phyloP scores from a whole-genome alignment of 2,329 filamentous ascomycete genomes.

The Ascosphaera apis region DNA sequence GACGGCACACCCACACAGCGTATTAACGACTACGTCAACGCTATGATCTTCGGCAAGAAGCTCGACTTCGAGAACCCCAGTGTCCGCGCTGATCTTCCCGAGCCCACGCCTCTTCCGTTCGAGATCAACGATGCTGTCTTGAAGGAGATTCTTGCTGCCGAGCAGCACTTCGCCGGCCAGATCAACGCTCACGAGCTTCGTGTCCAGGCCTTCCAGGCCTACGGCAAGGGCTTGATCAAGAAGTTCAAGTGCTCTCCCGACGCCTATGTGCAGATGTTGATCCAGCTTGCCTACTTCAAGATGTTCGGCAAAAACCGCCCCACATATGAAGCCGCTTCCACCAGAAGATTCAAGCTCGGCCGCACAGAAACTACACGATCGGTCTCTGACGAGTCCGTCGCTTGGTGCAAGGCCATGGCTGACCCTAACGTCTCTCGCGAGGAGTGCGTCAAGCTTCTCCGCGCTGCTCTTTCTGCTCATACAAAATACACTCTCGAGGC shows the following conservation, averaged over 20 bases:
- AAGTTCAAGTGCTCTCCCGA: slow-evolving; percentile 98
- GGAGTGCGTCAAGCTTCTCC: slow-evolving; percentile 51
- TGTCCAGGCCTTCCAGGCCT: slow-evolving; percentile 89
- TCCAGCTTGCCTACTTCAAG: slow-evolving; percentile 94
- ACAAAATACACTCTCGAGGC: slow-evolving; percentile 80
- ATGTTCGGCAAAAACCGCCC: slow-evolving; percentile 97
- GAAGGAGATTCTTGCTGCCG: slow-evolving; percentile 55
- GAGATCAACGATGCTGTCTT: slow-evolving; percentile 50
- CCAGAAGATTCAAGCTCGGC: slow-evolving; percentile 83
- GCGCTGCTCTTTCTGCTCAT: slow-evolving; percentile 58
- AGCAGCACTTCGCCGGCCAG: slow-evolving; percentile 54
- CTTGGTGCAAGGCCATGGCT: slow-evolving; percentile 75
- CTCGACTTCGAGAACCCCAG: slow-evolving; percentile 60
- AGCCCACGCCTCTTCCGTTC: slow-evolving; percentile 59
- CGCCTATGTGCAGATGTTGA: slow-evolving; percentile 95
- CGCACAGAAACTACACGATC: slow-evolving; percentile 89
- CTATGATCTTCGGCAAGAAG: slow-evolving; percentile 81
- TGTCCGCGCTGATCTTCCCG: slow-evolving; percentile 61
- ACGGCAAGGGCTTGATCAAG: slow-evolving; percentile 97
- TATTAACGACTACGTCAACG: slow-evolving; percentile 81
- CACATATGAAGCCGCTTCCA: slow-evolving; percentile 91
- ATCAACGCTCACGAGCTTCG: slow-evolving; percentile 76
- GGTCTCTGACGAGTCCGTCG: slow-evolving; percentile 74
- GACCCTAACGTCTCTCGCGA: slow-evolving; percentile 40
- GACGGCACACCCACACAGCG: slow-evolving; percentile 95